Percentiles rank a stretch among this genome's conserved stretches.
Evolutionary conservation across 345 rosid genomes (phyloP).

Genomic region (Arabis alpina): DNA sequence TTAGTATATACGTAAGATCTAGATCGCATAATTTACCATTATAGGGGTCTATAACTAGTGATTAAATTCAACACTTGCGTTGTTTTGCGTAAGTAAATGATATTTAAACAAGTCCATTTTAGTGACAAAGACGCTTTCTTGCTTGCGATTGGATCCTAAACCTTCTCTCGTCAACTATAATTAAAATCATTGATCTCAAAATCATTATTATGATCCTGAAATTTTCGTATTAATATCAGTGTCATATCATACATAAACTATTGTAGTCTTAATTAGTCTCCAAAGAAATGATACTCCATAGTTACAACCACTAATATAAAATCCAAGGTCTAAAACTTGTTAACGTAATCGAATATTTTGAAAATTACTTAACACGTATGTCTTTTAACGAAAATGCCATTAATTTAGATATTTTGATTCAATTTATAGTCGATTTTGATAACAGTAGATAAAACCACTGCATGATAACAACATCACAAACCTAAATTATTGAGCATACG

Average conservation of each 20-base stretch:
- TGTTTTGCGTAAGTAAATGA: slow-evolving; percentile 27
- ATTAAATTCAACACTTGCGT: neutral
- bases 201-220: slow-evolving; percentile 30
- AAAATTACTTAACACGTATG: slow-evolving; percentile 5
- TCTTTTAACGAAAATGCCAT: neutral
- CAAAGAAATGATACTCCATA: neutral
- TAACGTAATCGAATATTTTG: neutral
- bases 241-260: slow-evolving; percentile 25
- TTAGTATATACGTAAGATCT: slow-evolving; percentile 31
- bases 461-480: slow-evolving; percentile 29
- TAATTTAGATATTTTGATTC: neutral
- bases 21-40: slow-evolving; percentile 41
- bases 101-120: slow-evolving; percentile 28
- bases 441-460: slow-evolving; percentile 16
- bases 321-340: neutral
- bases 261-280: neutral
- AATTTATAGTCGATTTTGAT: neutral
- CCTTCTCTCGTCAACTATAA: slow-evolving; percentile 35
- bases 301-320: neutral
- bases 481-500: slow-evolving; percentile 25
- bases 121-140: slow-evolving; percentile 23
- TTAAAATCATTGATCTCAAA: slow-evolving; percentile 30
- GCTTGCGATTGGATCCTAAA: slow-evolving; percentile 34
- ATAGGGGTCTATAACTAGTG: slow-evolving; percentile 21
- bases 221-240: slow-evolving; percentile 2